Percentiles rank a stretch among this genome's conserved stretches.
Conservation (phyloP, 164 flowering plant species). For the Liriodendron chinense region DNA sequence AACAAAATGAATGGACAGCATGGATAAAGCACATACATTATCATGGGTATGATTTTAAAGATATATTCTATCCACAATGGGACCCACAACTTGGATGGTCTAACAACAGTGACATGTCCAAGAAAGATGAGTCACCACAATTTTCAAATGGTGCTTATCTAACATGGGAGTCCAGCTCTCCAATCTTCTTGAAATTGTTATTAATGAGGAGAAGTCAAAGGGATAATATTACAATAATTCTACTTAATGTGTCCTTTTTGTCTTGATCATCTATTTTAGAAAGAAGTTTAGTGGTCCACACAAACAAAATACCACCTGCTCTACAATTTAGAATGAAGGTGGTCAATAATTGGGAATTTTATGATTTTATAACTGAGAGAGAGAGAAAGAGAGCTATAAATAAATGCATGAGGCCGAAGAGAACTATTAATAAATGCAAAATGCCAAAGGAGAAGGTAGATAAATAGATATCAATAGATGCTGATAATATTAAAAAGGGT, state of each 20-base stretch:
- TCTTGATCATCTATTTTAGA: neutral
- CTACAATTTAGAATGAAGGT: constrained; percentile 15
- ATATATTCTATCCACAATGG: too few species aligned
- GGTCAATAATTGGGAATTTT: neutral
- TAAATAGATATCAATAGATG: constrained; percentile 19
- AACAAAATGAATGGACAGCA: too few species aligned
- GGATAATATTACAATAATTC: neutral
- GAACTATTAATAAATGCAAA: constrained; percentile 17
- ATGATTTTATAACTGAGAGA: constrained; percentile 1
- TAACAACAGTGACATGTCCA: too few species aligned
- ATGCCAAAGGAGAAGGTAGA: constrained; percentile 54
- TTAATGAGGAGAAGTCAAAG: too few species aligned
- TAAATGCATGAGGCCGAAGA: constrained; percentile 36
- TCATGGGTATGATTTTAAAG: too few species aligned
- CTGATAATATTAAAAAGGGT: constrained; percentile 9
- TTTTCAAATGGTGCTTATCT: too few species aligned
- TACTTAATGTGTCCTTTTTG: neutral
- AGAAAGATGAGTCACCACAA: too few species aligned
- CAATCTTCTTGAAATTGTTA: too few species aligned
- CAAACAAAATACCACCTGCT: constrained; percentile 23
- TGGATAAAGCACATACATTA: too few species aligned
- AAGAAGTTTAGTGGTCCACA: neutral
- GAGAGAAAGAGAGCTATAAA: constrained; percentile 24
- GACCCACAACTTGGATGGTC: too few species aligned
- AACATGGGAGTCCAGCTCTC: too few species aligned